These are phyloP conservation scores for Rhypophila decipiens DNA, from an alignment of 495 filamentous ascomycete species.

Conservation along the genomic window DNA sequence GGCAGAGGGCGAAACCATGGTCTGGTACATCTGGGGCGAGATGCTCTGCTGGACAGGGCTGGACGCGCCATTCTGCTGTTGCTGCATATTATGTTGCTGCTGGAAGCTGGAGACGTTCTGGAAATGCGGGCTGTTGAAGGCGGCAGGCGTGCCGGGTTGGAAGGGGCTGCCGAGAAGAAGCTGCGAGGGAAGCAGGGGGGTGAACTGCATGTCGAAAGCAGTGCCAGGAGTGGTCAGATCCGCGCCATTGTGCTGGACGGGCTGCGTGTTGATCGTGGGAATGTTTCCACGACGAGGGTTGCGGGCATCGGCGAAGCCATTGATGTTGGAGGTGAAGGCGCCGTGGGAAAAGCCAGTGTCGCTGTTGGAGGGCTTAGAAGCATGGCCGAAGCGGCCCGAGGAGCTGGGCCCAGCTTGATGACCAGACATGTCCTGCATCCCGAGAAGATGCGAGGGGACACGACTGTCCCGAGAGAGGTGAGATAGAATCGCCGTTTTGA, in stretches of 20 bases:
- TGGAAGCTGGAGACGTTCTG: slow-evolving; percentile 73
- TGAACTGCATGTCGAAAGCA: slow-evolving; percentile 96
- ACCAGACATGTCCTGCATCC: slow-evolving; percentile 78
- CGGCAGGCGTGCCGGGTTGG: slow-evolving; percentile 85
- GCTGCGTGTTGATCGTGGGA: slow-evolving; percentile 83
- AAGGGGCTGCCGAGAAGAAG: slow-evolving; percentile 93
- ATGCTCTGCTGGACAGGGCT: slow-evolving; percentile 49
- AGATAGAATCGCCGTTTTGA: slow-evolving; percentile 67
- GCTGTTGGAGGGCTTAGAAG: slow-evolving; percentile 68
- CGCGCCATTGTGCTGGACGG: slow-evolving; percentile 46
- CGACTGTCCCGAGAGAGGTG: slow-evolving; percentile 63
- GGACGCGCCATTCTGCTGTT: slow-evolving; percentile 45
- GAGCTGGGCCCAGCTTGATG: slow-evolving; percentile 49
- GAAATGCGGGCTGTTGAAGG: slow-evolving; percentile 87
- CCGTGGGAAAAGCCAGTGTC: slow-evolving; percentile 88
- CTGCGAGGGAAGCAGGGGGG: slow-evolving; percentile 88
- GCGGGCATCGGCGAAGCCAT: slow-evolving; percentile 68
- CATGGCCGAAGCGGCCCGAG: slow-evolving; percentile 55
- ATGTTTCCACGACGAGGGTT: slow-evolving; percentile 79
- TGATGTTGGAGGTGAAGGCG: slow-evolving; percentile 75
- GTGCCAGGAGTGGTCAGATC: slow-evolving; percentile 85
- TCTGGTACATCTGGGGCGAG: slow-evolving; percentile 70
- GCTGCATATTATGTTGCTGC: slow-evolving; percentile 51
- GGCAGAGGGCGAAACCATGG: slow-evolving; percentile 67
- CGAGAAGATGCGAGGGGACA: slow-evolving; percentile 72